Evolutionary conservation across 1,284 basidiomycete species (phyloP).

Genomic region (Vanrija sp.): DNA sequence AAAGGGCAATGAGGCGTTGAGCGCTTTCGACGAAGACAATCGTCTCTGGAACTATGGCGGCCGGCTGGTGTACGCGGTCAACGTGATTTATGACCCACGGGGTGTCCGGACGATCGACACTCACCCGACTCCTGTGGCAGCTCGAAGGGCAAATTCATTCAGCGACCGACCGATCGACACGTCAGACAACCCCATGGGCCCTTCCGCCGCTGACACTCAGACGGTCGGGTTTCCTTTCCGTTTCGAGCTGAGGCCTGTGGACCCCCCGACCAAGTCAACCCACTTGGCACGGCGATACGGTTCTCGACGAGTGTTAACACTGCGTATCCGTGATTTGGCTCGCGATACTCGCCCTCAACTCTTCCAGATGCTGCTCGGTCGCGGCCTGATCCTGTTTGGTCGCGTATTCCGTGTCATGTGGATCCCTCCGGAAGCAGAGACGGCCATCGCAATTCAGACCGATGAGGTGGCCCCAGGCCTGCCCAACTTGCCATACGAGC

Average conservation of each 20-base stretch:
- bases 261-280: constrained; percentile 32
- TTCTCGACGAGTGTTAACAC: constrained; percentile 27
- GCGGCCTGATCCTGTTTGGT: constrained; percentile 29
- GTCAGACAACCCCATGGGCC: constrained; percentile 5
- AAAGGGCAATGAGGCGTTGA: background rate
- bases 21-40: constrained; percentile 13
- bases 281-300: constrained; percentile 35
- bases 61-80: constrained; percentile 21
- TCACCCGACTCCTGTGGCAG: background rate
- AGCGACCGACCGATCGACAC: background rate
- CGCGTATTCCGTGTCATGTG: constrained; percentile 29
- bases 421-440: constrained; percentile 24
- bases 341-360: constrained; percentile 1
- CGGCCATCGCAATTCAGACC: constrained; percentile 28
- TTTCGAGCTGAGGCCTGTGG: constrained; percentile 19
- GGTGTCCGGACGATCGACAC: background rate
- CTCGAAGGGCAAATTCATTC: background rate
- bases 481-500: background rate
- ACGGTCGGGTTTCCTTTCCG: constrained; percentile 3
- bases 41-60: constrained; percentile 31
- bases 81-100: constrained; percentile 1
- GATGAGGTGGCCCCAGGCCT: constrained; percentile 6
- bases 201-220: background rate
- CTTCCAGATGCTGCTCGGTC: constrained; percentile 25
- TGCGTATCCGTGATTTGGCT: constrained; percentile 18